Evolutionary conservation across 352 stramenopile genomes (phyloP).

Genomic region (Lagenidium giganteum): DNA sequence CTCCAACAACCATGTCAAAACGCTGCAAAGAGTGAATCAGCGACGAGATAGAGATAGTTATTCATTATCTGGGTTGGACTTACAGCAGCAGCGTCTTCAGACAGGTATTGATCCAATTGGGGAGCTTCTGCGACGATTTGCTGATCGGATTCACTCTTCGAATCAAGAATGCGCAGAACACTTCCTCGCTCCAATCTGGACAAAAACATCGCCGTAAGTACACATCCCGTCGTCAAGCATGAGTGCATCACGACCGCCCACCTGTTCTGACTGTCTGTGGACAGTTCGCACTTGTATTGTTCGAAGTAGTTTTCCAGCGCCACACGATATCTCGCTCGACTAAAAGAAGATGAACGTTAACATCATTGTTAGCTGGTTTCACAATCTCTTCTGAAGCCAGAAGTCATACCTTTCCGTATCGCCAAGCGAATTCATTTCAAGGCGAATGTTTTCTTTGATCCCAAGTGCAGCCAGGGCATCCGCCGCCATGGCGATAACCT

Average conservation of each 20-base stretch:
- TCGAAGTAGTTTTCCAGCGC: conserved; percentile 65
- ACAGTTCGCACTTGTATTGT: conserved; percentile 58
- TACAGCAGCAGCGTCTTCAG: conserved; percentile 13
- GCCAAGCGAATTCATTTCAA: conserved; percentile 83
- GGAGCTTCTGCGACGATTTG: conserved; percentile 63
- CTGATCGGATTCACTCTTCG: conserved; percentile 71
- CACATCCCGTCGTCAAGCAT: not conserved
- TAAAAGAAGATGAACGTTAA: conserved; percentile 10
- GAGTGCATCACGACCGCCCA: too few relatives aligned
- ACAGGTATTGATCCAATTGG: conserved; percentile 57
- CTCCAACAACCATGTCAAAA: conserved; percentile 56
- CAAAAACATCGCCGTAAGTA: not conserved
- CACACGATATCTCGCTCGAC: conserved; percentile 57
- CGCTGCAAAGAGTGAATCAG: conserved; percentile 27
- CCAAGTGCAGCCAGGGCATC: conserved; percentile 47
- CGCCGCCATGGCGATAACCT: conserved; percentile 79
- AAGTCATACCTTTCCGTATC: conserved; percentile 60
- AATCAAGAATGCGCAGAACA: conserved; percentile 84
- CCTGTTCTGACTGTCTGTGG: conserved; percentile 67
- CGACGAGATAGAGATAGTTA: too few relatives aligned
- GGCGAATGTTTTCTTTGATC: conserved; percentile 48
- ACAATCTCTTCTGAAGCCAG: not conserved
- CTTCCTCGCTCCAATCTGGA: conserved; percentile 72
- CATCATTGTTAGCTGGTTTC: not conserved
- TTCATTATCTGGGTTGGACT: not conserved